phyloP scores from a whole-genome alignment of 768 basidiomycete species.

The Russula vinacea region DNA sequence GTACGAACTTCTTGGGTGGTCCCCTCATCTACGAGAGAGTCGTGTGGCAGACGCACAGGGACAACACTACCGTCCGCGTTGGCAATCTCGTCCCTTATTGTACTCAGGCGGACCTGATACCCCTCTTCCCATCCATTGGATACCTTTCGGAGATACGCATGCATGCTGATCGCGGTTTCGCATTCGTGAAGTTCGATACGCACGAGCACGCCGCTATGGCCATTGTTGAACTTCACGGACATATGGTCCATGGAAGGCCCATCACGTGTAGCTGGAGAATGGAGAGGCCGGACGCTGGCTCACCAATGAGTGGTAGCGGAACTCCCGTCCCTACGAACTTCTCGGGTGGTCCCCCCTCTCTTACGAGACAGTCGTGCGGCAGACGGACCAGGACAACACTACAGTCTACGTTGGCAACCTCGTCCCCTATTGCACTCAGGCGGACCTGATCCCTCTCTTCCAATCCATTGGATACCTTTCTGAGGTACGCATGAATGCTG shows the following conservation, averaged over 20 bases:
- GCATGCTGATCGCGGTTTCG: constrained; percentile 98
- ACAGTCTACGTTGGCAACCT: constrained; percentile 99
- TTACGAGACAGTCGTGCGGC: no score
- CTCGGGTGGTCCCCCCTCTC: no score
- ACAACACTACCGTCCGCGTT: constrained; percentile 96
- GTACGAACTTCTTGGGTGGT: constrained; percentile 87
- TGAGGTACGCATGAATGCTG: constrained; percentile 98
- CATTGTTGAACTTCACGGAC: constrained; percentile 94
- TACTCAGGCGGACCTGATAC: constrained; percentile 96
- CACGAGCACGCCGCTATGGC: constrained; percentile 99
- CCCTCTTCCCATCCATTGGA: constrained; percentile 96
- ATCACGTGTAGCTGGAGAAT: constrained; percentile 99
- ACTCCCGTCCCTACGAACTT: no score
- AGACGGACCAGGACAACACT: no score
- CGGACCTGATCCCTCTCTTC: constrained; percentile 96
- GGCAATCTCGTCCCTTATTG: constrained; percentile 97
- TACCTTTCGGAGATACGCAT: constrained; percentile 98
- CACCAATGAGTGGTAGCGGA: no score
- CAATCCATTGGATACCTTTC: constrained; percentile 98
- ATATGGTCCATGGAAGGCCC: constrained; percentile 94
- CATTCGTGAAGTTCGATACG: constrained; percentile 97
- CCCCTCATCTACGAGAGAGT: constrained; percentile 92
- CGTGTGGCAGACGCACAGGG: constrained; percentile 87
- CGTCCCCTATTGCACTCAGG: constrained; percentile 95
- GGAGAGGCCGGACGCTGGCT: constrained; percentile 82